phyloP scores from a whole-genome alignment of 768 basidiomycete species.

The Jaapia argillacea region DNA sequence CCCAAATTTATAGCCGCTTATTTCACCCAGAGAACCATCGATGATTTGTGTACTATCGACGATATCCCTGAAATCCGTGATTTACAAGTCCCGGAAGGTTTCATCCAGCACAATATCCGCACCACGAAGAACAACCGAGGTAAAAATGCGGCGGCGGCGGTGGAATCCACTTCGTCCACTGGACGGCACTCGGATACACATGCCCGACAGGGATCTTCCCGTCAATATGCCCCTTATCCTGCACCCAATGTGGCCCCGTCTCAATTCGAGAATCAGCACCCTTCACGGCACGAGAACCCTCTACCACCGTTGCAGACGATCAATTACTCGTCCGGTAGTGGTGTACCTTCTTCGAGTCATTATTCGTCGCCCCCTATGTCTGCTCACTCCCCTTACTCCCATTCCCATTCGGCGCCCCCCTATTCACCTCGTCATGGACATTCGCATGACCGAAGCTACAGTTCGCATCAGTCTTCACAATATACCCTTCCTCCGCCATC shows the following conservation, averaged over 20 bases:
- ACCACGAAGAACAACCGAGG: conserved; percentile 32
- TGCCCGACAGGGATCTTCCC: not conserved
- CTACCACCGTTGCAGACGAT: not conserved
- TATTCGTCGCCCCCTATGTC: not conserved
- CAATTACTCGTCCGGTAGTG: too few species aligned
- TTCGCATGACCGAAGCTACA: too few species aligned
- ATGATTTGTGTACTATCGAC: conserved; percentile 62
- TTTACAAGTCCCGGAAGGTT: conserved; percentile 53
- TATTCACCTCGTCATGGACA: too few species aligned
- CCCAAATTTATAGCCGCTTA: conserved; percentile 51
- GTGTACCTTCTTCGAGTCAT: not conserved
- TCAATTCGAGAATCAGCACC: too few species aligned
- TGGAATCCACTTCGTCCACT: too few species aligned
- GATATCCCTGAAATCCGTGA: conserved; percentile 49
- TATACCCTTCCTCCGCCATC: too few species aligned
- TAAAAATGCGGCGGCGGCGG: not conserved
- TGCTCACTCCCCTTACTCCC: not conserved
- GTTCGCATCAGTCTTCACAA: too few species aligned
- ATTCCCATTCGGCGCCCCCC: not conserved
- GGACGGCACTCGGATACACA: not conserved
- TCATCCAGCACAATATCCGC: conserved; percentile 59
- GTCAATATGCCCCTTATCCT: not conserved
- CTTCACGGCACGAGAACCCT: not conserved
- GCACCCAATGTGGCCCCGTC: not conserved
- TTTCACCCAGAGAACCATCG: conserved; percentile 69